Percentiles rank a stretch among this genome's conserved stretches.
These are phyloP conservation scores for Neurospora intermedia DNA, from an alignment of 495 filamentous ascomycete genomes.

Conservation along the genomic window DNA sequence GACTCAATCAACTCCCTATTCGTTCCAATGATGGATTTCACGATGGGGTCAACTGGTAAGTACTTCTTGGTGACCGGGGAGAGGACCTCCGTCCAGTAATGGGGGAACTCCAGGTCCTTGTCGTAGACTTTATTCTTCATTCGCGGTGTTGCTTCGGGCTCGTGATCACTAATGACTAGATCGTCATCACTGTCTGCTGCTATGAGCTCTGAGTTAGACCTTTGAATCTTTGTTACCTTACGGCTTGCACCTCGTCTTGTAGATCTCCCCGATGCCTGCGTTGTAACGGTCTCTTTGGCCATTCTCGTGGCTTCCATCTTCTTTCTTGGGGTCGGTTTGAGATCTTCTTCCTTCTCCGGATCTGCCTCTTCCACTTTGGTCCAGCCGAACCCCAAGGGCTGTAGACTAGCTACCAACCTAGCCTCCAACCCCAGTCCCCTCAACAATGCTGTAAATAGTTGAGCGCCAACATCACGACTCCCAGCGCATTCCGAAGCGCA, in stretches of 20 bases:
- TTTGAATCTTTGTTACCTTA: conserved; percentile 17
- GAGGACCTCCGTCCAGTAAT: conserved; percentile 87
- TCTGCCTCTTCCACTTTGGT: conserved; percentile 69
- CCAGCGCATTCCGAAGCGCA: conserved; percentile 63
- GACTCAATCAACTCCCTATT: conserved; percentile 59
- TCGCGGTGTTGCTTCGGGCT: conserved; percentile 7
- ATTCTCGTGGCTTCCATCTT: not conserved
- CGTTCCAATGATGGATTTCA: conserved; percentile 54
- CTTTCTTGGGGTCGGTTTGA: conserved; percentile 12
- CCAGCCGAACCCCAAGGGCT: conserved; percentile 86
- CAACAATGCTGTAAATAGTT: conserved; percentile 85
- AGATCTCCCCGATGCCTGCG: conserved; percentile 9
- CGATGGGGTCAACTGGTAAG: conserved; percentile 65
- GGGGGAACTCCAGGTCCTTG: conserved; percentile 65
- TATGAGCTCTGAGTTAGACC: conserved; percentile 28
- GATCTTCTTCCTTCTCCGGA: conserved; percentile 24
- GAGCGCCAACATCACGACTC: conserved; percentile 77
- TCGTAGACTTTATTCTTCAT: conserved; percentile 40
- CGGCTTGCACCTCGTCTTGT: conserved; percentile 35
- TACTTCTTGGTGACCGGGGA: conserved; percentile 70
- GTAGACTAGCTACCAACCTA: conserved; percentile 71
- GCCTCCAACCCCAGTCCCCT: conserved; percentile 72
- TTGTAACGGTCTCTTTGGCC: conserved; percentile 9
- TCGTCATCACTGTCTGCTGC: conserved; percentile 32
- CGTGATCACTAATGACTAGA: conserved; percentile 25